Base-by-base conservation (phyloP, 2,329 filamentous ascomycete species). In the Colletotrichum sp. region DNA sequence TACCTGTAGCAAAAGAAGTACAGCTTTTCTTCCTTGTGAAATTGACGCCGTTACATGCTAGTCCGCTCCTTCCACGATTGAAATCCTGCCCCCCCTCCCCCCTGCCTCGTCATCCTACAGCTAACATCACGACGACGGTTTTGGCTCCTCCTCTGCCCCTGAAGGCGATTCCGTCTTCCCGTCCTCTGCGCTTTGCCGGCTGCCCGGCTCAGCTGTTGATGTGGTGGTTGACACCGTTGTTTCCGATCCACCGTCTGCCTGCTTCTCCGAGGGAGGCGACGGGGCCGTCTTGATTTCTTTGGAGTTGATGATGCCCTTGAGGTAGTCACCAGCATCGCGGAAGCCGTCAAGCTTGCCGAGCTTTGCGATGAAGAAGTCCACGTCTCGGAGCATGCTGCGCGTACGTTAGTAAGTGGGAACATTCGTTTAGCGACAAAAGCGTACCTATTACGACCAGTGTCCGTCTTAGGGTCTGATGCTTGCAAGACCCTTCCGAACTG, bases 271-370 rank as follows among this genome's bases (percentile, higher is more conserved):
- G 12, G 78, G 52, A 16, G 76, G 72, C n/a, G 79, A 69, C 15
- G 78, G 72, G 36, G 81, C 77, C 3, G 78, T 67, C 68, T 82
- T 82, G 69, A 88, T 83, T 32, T 87, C 84, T 83, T 95, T 96
- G 15, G 88, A 86, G 73, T 90, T 90, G 71, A 94, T 88, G 55
- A 95, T 89, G 24, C 90, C 90, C 15, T 93, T 85, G 7, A 98
- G 88, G 77, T 93, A 89, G 44, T 94, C 90, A 34, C 94, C 95
- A 4, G 95, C 88, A 78, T 96, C 93, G 12, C 90, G 93, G 75
- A 95, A 95, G 2, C 95, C 95, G 69, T 97, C 94, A 52, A 98
- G 90, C 82, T 95, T 96, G 79, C 92, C 89, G 8, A 98, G 89
- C 79, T 92, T 93, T 2, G 89, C 86, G 65, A 92, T 90, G 80